Evolutionary conservation across 2,329 filamentous ascomycete genomes (phyloP).

Genomic region (Paramyrothecium roridum): DNA sequence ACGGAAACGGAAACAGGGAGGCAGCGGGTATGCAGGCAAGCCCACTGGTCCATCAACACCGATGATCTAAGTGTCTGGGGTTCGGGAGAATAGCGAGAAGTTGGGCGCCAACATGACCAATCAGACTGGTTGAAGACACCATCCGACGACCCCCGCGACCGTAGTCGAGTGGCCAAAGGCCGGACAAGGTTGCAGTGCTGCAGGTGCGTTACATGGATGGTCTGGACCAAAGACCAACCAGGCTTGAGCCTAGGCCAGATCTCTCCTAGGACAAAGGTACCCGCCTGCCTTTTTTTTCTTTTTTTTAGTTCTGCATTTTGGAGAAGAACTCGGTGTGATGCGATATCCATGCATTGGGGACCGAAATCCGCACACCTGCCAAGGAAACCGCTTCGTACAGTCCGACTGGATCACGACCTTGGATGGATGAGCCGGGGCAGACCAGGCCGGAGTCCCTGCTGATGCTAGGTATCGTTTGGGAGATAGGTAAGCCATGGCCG

Average conservation of each 20-base stretch:
- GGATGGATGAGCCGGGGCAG: no score
- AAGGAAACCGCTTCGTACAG: no score
- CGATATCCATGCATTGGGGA: no score
- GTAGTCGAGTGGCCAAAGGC: constrained; percentile 2
- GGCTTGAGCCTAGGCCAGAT: neutral
- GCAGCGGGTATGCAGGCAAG: neutral
- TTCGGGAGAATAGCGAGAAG: constrained; percentile 13
- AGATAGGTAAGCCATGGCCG: no score
- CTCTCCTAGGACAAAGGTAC: neutral
- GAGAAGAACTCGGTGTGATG: no score
- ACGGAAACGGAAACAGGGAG: neutral
- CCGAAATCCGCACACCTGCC: no score
- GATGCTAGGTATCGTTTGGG: no score
- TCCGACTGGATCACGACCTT: no score
- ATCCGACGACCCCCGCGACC: constrained; percentile 13
- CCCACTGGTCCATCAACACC: neutral
- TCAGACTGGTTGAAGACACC: constrained; percentile 17
- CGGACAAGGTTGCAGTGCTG: neutral
- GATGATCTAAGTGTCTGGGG: neutral
- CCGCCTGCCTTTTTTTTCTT: no score
- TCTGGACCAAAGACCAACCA: neutral
- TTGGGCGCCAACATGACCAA: constrained; percentile 32
- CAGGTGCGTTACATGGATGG: neutral
- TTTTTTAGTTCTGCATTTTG: no score
- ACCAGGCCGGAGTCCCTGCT: no score